Conservation (phyloP, 225 moss, liverwort and hornwort species). For the Ulota crispa region DNA sequence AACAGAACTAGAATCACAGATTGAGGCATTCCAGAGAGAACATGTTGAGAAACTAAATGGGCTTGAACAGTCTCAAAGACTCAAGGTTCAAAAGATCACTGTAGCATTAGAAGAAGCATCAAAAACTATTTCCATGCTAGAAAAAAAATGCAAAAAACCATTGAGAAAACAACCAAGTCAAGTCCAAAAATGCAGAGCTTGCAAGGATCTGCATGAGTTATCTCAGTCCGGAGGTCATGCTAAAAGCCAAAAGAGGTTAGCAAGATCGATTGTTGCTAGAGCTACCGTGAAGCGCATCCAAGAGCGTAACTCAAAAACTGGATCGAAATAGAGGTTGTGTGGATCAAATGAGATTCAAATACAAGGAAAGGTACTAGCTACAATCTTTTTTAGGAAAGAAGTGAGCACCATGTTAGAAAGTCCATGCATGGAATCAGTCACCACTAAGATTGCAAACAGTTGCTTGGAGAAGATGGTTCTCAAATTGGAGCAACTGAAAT, state of each 20-base stretch:
- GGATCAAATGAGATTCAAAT: neutral
- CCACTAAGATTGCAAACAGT: neutral
- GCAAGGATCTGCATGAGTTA: neutral
- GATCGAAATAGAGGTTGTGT: neutral
- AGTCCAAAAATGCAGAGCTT: neutral
- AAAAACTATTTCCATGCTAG: neutral
- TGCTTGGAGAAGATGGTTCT: neutral
- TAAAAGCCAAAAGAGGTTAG: neutral
- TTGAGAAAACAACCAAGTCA: neutral
- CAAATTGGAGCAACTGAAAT: neutral
- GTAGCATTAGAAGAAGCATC: neutral
- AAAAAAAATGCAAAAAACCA: neutral
- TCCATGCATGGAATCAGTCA: neutral
- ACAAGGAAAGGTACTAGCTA: neutral
- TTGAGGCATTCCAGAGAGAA: neutral
- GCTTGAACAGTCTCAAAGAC: neutral
- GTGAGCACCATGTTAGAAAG: neutral
- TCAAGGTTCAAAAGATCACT: neutral
- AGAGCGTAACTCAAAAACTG: neutral
- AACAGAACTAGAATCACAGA: no score
- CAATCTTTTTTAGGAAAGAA: neutral
- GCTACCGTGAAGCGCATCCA: neutral
- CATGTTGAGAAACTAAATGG: neutral
- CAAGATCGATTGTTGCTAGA: neutral
- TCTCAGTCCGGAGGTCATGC: neutral